Conservation (phyloP, 2,329 filamentous ascomycete genomes). For the Stemphylium beticola region DNA sequence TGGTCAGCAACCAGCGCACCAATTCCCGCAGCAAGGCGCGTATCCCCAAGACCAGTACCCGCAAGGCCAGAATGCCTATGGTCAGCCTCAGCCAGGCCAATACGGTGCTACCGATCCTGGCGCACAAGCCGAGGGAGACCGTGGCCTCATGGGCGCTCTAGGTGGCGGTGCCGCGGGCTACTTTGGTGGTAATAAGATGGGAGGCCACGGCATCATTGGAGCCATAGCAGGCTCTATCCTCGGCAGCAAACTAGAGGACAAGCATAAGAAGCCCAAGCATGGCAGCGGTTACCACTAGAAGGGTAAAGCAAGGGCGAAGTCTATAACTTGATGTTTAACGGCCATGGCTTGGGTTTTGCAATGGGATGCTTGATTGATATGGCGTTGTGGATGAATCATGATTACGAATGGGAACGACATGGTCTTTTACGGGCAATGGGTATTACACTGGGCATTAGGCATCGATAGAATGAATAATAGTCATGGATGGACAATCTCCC, state of each 20-base stretch:
- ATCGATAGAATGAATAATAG: constrained; percentile 6
- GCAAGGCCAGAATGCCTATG: constrained; percentile 42
- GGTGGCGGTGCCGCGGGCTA: constrained; percentile 64
- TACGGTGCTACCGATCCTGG: constrained; percentile 55
- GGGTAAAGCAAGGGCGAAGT: neutral
- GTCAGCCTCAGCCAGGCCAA: constrained; percentile 39
- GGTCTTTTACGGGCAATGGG: neutral
- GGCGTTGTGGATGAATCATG: constrained; percentile 4
- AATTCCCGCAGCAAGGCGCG: constrained; percentile 52
- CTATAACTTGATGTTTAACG: neutral
- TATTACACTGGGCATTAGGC: neutral
- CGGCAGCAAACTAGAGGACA: constrained; percentile 62
- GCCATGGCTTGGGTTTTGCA: neutral
- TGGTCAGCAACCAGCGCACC: constrained; percentile 38
- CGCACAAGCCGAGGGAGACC: constrained; percentile 59
- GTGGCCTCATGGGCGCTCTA: constrained; percentile 63
- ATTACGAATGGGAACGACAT: neutral
- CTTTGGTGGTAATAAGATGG: constrained; percentile 62
- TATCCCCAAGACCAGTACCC: constrained; percentile 49
- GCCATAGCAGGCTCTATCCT: constrained; percentile 63
- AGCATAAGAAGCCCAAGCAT: constrained; percentile 54
- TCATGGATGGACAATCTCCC: neutral
- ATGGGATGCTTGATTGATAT: neutral
- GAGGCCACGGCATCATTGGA: constrained; percentile 62
- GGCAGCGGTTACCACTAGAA: constrained; percentile 17